Evolutionary conservation across 176 grass and related monocot genomes (phyloP), one percentile per base, ranked within the genome.

Genomic region (Zizania latifolia): DNA sequence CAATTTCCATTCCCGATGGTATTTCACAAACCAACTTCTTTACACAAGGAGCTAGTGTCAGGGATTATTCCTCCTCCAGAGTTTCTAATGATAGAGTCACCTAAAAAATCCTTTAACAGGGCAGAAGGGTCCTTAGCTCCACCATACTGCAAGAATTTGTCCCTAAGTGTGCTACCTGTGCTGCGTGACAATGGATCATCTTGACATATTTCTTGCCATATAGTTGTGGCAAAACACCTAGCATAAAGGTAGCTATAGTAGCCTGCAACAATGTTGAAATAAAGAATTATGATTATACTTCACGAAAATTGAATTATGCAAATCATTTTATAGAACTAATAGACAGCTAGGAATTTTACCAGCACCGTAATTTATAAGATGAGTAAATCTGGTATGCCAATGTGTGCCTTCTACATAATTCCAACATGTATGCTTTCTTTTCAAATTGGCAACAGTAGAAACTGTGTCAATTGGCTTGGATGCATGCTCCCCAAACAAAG

Each of bases 241-340:
- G 94, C 94, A 75, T 97, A 93, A n/a, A 93, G 79, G 74, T 97
- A 97, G 57, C 71, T 97, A 73, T 97, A 97, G 70, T 97, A 97
- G 32, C 94, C 94, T 92, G 83, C 28, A 86, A 77, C 40, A 22
- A 41, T 24, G 10, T 44, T 44, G 8, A 66, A 51, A 65, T 31
- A 28, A 76, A 32, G 8, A 56, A 72, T 13, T n/a, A 27, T 50
- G 1, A n/a, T 78, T 26, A 58, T 50, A 51, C 11, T 23, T n/a
- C 43, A 64, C 35, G 35, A 33, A 17, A 38, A 48, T 2, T 29
- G 23, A 65, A 1, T 15, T 62, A 38, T 31, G 56, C 13, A 63
- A 58, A 44, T 36, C n/a, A 41, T n/a, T 78, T 72, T 29, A 37
- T 45, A 19, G 17, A 70, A 67, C 30, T 38, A 76, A 15, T 72